Base-by-base conservation (phyloP, 169 alveolate species). In the Cryptosporidium ubiquitum region DNA sequence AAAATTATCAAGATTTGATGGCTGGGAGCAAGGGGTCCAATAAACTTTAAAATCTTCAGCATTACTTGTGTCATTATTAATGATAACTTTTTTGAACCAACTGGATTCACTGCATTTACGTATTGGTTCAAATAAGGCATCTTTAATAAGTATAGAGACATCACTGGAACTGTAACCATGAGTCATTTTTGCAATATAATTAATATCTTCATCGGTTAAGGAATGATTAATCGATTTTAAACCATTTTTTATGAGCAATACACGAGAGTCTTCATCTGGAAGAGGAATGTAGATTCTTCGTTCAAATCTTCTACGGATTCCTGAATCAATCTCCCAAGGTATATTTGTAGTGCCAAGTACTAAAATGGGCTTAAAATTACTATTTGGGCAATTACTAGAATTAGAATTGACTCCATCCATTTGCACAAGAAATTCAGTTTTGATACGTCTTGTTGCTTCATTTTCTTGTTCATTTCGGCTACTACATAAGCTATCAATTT, bases 281-380 rank as follows among this genome's bases (percentile, higher is more conserved):
- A 98, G 98, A 5, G 99, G 99, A 60, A 98, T 98, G 91, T 98
- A 97, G 37, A 98, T 97, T 89, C 99, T 96, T 84, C 97, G 95
- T 91, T 98, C 99, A 75, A 97, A 97, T 85, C 99, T 95, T 86
- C 99, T 93, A 84, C 99, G 95, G 75, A 98, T 96, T 39, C 99
- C 99, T 57, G 99, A 95, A 73, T 98, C 99, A 71, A 98, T 94
- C 49, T 96, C 98, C 99, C 99, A 98, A 18, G 99, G 99, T 16
- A 95, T 85, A 84, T 93, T 93, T 12, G 98, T 96, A 20, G 98
- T 98, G 3, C 99, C 98, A 42, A 97, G 91, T 7, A 97, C 98
- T 10, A 97, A 91, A 14, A 97, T 93, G 68, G 97, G 97, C 33
- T 95, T 95, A 51, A 95, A 92, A 69, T 94, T 94, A 84, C 91